Evolutionary conservation across 208 protist species (phyloP).

Genomic region (Histomonas meleagridis): DNA sequence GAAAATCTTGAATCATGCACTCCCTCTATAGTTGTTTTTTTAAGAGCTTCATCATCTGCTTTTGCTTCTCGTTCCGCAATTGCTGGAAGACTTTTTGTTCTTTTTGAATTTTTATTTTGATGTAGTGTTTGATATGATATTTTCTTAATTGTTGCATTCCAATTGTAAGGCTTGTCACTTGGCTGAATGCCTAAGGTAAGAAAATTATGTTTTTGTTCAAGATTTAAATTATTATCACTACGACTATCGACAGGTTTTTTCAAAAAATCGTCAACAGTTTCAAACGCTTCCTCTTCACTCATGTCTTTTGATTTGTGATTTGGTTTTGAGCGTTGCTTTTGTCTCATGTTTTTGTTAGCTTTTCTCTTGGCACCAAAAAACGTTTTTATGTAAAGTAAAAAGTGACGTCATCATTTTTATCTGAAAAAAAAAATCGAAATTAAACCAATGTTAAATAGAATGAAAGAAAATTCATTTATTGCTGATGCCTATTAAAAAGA

Average conservation of each 20-base stretch:
- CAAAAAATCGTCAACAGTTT: not conserved
- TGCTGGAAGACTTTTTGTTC: not conserved
- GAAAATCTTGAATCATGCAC: not conserved
- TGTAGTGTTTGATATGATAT: not conserved
- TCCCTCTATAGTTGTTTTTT: not conserved
- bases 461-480: too few relatives aligned
- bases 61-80: not conserved
- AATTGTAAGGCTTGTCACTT: not conserved
- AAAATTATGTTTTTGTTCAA: not conserved
- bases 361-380: too few relatives aligned
- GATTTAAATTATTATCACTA: not conserved
- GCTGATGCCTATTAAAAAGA: too few relatives aligned
- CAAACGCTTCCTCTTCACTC: too few relatives aligned
- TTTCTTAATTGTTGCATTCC: not conserved
- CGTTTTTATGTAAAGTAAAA: too few relatives aligned
- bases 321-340: too few relatives aligned
- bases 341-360: too few relatives aligned
- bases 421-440: too few relatives aligned
- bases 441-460: too few relatives aligned
- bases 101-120: not conserved
- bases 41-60: not conserved
- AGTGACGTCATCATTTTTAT: too few relatives aligned
- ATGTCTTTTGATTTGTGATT: too few relatives aligned
- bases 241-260: not conserved
- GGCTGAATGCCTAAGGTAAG: not conserved